Evolutionary conservation across 2,329 filamentous ascomycete genomes (phyloP), one percentile per base, ranked within the genome.

Genomic region (Ophiostoma pallidulum): DNA sequence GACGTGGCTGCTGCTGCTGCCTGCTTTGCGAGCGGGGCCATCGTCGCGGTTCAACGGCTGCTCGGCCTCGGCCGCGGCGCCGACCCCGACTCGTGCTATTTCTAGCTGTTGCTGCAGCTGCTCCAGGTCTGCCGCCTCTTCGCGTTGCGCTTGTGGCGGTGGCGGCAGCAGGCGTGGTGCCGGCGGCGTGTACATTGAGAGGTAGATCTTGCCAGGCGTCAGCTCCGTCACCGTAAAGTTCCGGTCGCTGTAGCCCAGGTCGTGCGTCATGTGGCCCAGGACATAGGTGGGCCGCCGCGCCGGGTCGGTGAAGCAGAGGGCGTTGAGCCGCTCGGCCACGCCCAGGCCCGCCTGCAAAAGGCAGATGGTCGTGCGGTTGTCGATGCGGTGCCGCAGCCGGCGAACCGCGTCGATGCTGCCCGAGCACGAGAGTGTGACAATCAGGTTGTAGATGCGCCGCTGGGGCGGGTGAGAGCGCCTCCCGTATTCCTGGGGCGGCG

Each of bases 291-390:
- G 92, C 22, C 85, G 75, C 1, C 67, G 70, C 1, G 66, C 61
- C 0, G 76, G 71, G 51, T 90, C 75, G 0, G 77, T 73, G 56
- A 95, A 96, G 24, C 94, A 63, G 10, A 74, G 64, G 29, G 73
- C 65, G 57, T 87, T 88, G 35, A 96, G 73, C 41, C 81, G 75
- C 41, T 97, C 89, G n/a, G 88, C 71, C 2, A 88, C 69, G 1
- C 92, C 91, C 64, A 97, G 77, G 1, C 90, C 63, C 19, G 60
- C 54, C 49, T 66, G 63, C 7, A 66, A 19, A 10, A 66, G 58
- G 36, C 61, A 64, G 29, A 66, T 57, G 1, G 61, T 61, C 14
- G 64, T 63, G 22, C 56, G 54, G 24, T 59, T 54, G 48, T 64
- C 58, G 39, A 66, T 59, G 31, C 63, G 55, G 45, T 62, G 57